phyloP scores from a whole-genome alignment of 2,329 filamentous ascomycete species.

The Magnaporthiopsis incrustans region DNA sequence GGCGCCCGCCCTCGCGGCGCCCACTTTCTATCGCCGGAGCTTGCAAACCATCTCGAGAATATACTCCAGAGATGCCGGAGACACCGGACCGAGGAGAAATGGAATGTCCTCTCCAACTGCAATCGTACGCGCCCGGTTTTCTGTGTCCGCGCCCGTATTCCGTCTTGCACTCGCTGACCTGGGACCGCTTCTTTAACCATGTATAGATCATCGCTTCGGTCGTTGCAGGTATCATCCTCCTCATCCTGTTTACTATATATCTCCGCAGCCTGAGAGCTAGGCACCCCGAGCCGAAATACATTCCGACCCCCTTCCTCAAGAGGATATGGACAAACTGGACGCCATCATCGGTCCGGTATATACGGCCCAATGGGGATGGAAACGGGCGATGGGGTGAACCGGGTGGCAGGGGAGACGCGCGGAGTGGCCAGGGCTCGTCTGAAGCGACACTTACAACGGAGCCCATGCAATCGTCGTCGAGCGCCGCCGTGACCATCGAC shows the following conservation, averaged over 20 bases:
- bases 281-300: constrained; percentile 38
- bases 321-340: constrained; percentile 42
- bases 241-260: constrained; percentile 15
- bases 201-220: constrained; percentile 18
- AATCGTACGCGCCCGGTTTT: not conserved
- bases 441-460: not conserved
- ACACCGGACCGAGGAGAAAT: not conserved
- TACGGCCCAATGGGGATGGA: not conserved
- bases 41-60: not conserved
- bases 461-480: not conserved
- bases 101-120: not conserved
- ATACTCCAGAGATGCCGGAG: not conserved
- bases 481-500: constrained; percentile 46
- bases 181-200: not conserved
- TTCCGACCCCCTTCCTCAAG: constrained; percentile 42
- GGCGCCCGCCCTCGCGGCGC: not conserved
- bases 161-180: not conserved
- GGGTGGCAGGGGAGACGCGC: constrained; percentile 8
- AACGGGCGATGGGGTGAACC: constrained; percentile 7
- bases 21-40: not conserved
- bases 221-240: constrained; percentile 16
- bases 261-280: constrained; percentile 18
- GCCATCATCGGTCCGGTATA: constrained; percentile 1
- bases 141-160: not conserved
- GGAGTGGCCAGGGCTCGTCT: not conserved